Percentiles rank a stretch among this genome's conserved stretches.
These are phyloP conservation scores for Alternaria brassicicola DNA, from an alignment of 2,329 filamentous ascomycete genomes.

Conservation along the genomic window DNA sequence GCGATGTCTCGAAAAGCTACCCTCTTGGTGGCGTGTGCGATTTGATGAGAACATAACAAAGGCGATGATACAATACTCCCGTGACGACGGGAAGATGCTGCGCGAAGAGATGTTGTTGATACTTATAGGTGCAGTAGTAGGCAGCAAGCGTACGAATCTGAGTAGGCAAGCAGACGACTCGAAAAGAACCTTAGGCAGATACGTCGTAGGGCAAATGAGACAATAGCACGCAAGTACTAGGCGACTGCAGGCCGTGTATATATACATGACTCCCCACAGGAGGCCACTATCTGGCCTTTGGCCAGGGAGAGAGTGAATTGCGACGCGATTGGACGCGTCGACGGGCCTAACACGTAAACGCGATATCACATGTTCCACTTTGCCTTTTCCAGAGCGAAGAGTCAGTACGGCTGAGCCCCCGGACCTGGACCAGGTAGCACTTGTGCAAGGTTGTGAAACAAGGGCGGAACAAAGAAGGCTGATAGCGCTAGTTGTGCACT, in stretches of 20 bases:
- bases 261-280: slow-evolving; percentile 42
- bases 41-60: slow-evolving; percentile 47
- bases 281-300: slow-evolving; percentile 41
- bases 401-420: slow-evolving; percentile 33
- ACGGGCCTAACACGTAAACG: slow-evolving; percentile 36
- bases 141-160: slow-evolving; percentile 38
- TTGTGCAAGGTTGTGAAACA: slow-evolving; percentile 43
- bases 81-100: slow-evolving; percentile 1
- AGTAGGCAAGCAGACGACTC: slow-evolving; percentile 31
- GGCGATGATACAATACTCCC: slow-evolving; percentile 9
- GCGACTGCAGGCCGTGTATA: slow-evolving; percentile 37
- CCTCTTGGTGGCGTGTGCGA: slow-evolving; percentile 39
- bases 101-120: slow-evolving; percentile 27
- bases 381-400: slow-evolving; percentile 30
- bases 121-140: slow-evolving; percentile 40
- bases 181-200: slow-evolving; percentile 43
- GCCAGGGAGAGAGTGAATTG: slow-evolving; percentile 31
- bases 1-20: slow-evolving; percentile 49
- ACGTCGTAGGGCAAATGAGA: slow-evolving; percentile 29
- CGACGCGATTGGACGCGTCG: slow-evolving; percentile 47
- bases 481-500: slow-evolving; percentile 25
- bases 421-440: slow-evolving; percentile 28
- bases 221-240: slow-evolving; percentile 34
- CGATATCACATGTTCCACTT: slow-evolving; percentile 47
- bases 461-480: slow-evolving; percentile 27